Evolutionary conservation across 1,284 basidiomycete species (phyloP).

Genomic region (Leccinum solheimii): DNA sequence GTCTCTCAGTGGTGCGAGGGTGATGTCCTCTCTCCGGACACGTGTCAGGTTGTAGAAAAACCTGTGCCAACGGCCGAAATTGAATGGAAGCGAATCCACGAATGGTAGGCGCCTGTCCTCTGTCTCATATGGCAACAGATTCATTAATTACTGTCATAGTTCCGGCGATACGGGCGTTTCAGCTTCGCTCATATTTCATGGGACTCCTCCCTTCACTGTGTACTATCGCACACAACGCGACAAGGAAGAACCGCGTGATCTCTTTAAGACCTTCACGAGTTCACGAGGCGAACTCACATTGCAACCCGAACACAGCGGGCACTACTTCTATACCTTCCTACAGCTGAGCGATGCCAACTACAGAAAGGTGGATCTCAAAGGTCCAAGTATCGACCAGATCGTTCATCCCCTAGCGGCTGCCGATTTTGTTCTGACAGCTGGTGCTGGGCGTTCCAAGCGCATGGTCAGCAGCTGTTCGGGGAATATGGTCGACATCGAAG

Average conservation of each 20-base stretch:
- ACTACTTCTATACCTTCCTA: conserved; percentile 85
- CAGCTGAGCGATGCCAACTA: conserved; percentile 87
- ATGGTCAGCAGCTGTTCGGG: conserved; percentile 75
- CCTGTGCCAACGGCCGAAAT: conserved; percentile 81
- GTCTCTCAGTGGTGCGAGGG: conserved; percentile 65
- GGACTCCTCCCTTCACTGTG: conserved; percentile 87
- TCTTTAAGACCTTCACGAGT: conserved; percentile 61
- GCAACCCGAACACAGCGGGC: conserved; percentile 86
- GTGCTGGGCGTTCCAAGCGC: conserved; percentile 47
- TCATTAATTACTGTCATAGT: conserved; percentile 44
- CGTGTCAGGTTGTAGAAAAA: conserved; percentile 72
- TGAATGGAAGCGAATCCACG: conserved; percentile 88
- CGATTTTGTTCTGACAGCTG: conserved; percentile 58
- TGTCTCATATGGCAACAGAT: conserved; percentile 3
- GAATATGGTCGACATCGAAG: conserved; percentile 68
- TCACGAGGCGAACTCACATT: conserved; percentile 85
- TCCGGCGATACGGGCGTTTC: conserved; percentile 93
- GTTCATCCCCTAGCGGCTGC: conserved; percentile 88
- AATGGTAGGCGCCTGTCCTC: conserved; percentile 60
- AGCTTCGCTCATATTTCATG: conserved; percentile 83
- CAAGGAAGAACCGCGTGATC: conserved; percentile 58
- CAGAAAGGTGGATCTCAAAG: conserved; percentile 66
- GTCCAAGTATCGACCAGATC: conserved; percentile 77
- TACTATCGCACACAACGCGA: conserved; percentile 78
- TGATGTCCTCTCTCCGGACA: conserved; percentile 78